Base-by-base conservation (phyloP, 768 basidiomycete genomes). In the Coprinopsis strossmayeri region DNA sequence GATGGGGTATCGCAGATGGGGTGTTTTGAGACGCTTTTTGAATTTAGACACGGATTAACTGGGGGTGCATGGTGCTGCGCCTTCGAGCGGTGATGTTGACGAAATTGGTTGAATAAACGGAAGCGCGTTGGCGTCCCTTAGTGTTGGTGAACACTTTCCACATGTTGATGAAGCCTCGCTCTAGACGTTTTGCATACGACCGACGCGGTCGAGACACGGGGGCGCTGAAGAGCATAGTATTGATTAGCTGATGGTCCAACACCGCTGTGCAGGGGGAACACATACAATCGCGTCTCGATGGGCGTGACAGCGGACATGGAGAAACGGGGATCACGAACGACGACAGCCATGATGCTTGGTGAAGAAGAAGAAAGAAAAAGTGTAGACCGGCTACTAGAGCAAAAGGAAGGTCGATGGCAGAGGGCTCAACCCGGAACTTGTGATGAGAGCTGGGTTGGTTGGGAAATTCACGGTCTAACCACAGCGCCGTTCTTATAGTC, bases 61-160 rank as follows among this genome's bases (percentile, higher is more conserved):
- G n/a, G n/a, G n/a, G n/a, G n/a, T n/a, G 30, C 30, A 42, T 39
- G 10, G 13, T 25, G 32, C n/a, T 34, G 15, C 25, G 26, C 34
- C 35, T 30, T 1, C 27, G 12, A 18, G 26, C 3, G 43, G 43
- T 45, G 15, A 45, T 5, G 3, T 5, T 45, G 43, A 45, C 43
- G 23, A 45, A 45, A 3, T 45, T 4, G 25, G 7, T 32, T 11
- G 43, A 45, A 18, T 45, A 45, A 18, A 45, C 43, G n/a, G 43
- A 45, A 20, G 43, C 43, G 25, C 43, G 43, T 20, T 32, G 43
- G 5, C 43, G 25, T 3, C 43, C 43, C 4, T 18, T 5, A 3
- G 43, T 45, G 43, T 45, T 45, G 43, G 43, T 45, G 27, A 45
- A 45, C 9, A 32, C 4, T 20, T 45, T 45, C 43, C 43, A 45